phyloP scores from a whole-genome alignment of 768 basidiomycete species.

The Panus rudis region DNA sequence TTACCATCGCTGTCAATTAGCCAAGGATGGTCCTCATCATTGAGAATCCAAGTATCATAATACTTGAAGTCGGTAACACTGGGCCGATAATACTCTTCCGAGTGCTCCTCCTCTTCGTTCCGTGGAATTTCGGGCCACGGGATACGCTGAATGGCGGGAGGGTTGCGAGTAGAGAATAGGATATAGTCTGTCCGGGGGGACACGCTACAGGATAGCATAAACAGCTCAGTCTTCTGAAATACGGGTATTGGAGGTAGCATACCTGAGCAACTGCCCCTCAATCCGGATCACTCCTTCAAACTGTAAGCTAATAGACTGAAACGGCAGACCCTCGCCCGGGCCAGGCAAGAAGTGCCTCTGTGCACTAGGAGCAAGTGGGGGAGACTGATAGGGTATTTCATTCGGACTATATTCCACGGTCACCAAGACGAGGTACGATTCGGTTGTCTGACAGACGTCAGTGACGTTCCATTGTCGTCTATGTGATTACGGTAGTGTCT shows the following conservation, averaged over 20 bases:
- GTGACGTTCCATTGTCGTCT: neutral
- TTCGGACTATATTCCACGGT: slow-evolving; percentile 52
- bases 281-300: slow-evolving; percentile 80
- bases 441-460: slow-evolving; percentile 50
- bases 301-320: slow-evolving; percentile 61
- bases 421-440: slow-evolving; percentile 74
- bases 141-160: slow-evolving; percentile 74
- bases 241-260: slow-evolving; percentile 8
- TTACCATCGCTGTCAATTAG: slow-evolving; percentile 67
- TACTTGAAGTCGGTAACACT: slow-evolving; percentile 24
- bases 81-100: slow-evolving; percentile 21
- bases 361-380: slow-evolving; percentile 42
- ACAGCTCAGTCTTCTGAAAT: slow-evolving; percentile 1
- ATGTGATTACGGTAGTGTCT: neutral
- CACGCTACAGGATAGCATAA: slow-evolving; percentile 37
- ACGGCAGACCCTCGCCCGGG: slow-evolving; percentile 68
- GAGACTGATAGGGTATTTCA: slow-evolving; percentile 48
- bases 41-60: slow-evolving; percentile 68
- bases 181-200: slow-evolving; percentile 68
- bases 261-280: slow-evolving; percentile 73
- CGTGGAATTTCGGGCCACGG: slow-evolving; percentile 67
- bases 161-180: slow-evolving; percentile 65
- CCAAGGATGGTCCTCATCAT: slow-evolving; percentile 66
- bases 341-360: slow-evolving; percentile 70
- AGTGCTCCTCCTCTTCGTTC: slow-evolving; percentile 36